Evolutionary conservation across 257 asterid genomes (phyloP).

Genomic region (Henckelia pumila): DNA sequence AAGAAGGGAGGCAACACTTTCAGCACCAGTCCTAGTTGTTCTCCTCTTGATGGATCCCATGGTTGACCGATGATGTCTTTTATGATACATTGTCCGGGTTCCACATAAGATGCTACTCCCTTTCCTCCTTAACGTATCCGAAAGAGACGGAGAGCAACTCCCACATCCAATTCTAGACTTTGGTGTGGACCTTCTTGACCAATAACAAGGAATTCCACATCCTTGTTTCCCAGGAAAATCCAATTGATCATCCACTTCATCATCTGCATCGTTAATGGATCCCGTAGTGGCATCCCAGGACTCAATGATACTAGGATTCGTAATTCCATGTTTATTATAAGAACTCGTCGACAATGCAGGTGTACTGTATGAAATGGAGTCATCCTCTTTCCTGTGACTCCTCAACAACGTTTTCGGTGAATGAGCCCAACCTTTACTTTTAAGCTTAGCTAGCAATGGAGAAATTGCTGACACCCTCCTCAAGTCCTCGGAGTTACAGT

Average conservation of each 20-base stretch:
- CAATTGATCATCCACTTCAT: constrained; percentile 77
- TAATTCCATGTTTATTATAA: constrained; percentile 47
- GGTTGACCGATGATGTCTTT: constrained; percentile 51
- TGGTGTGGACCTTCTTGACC: constrained; percentile 94
- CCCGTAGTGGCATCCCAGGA: constrained; percentile 90
- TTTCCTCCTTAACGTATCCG: constrained; percentile 85
- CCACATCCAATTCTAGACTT: constrained; percentile 68
- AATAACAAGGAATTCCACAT: constrained; percentile 93
- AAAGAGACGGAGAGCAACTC: constrained; percentile 84
- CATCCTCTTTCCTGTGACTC: constrained; percentile 60
- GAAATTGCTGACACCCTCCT: constrained; percentile 62
- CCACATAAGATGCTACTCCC: constrained; percentile 77
- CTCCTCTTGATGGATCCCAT: constrained; percentile 61
- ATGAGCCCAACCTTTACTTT: constrained; percentile 53
- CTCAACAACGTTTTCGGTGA: constrained; percentile 46
- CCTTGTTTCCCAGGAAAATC: constrained; percentile 82
- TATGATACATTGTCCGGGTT: constrained; percentile 45
- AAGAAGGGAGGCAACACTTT: constrained; percentile 72
- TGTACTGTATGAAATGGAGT: constrained; percentile 62
- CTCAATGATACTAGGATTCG: constrained; percentile 68
- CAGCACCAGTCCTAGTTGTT: constrained; percentile 41
- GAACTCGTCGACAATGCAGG: constrained; percentile 82
- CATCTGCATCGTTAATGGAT: constrained; percentile 59
- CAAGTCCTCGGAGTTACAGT: constrained; percentile 62
- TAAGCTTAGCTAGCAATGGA: constrained; percentile 71